Conservation (phyloP, 2,329 filamentous ascomycete species). For the Arthrobotrys pseudoclavata region DNA sequence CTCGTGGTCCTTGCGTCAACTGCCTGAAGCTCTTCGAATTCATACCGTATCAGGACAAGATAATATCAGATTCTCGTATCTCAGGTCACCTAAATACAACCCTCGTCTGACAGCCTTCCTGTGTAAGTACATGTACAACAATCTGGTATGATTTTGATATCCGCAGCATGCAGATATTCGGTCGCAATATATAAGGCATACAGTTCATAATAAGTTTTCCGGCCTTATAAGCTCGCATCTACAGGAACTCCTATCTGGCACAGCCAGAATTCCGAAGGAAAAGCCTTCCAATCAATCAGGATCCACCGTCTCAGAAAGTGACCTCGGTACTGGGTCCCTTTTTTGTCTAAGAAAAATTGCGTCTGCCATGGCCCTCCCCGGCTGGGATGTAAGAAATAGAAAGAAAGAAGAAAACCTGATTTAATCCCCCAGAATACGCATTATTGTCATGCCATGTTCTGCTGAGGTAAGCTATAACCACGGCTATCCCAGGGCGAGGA, state of each 20-base stretch:
- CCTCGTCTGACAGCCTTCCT: slow-evolving; percentile 32
- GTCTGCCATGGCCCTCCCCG: slow-evolving; percentile 16
- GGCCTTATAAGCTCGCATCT: slow-evolving; percentile 1
- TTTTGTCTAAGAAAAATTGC: slow-evolving; percentile 25
- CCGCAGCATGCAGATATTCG: slow-evolving; percentile 35
- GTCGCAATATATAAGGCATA: slow-evolving; percentile 58
- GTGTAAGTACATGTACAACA: neutral
- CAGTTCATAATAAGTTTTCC: slow-evolving; percentile 23
- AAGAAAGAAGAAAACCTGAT: neutral
- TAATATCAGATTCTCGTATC: slow-evolving; percentile 17
- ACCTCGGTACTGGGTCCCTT: slow-evolving; percentile 43
- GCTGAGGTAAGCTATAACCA: slow-evolving; percentile 41
- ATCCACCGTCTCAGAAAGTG: slow-evolving; percentile 8
- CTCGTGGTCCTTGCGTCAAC: slow-evolving; percentile 29
- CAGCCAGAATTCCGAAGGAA: slow-evolving; percentile 12
- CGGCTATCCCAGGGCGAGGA: slow-evolving; percentile 19
- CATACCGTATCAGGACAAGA: slow-evolving; percentile 2
- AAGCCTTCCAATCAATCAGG: slow-evolving; percentile 22
- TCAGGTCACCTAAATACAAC: neutral
- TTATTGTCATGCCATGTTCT: slow-evolving; percentile 15
- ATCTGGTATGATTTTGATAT: slow-evolving; percentile 17
- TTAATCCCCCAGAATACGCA: neutral
- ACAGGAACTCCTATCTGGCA: slow-evolving; percentile 25
- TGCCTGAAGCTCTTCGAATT: slow-evolving; percentile 15
- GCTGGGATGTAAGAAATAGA: slow-evolving; percentile 3